Percentiles rank a stretch among this genome's conserved stretches.
These are phyloP conservation scores for Erodium trifolium DNA, from an alignment of 441 rosid genomes.

Conservation along the genomic window DNA sequence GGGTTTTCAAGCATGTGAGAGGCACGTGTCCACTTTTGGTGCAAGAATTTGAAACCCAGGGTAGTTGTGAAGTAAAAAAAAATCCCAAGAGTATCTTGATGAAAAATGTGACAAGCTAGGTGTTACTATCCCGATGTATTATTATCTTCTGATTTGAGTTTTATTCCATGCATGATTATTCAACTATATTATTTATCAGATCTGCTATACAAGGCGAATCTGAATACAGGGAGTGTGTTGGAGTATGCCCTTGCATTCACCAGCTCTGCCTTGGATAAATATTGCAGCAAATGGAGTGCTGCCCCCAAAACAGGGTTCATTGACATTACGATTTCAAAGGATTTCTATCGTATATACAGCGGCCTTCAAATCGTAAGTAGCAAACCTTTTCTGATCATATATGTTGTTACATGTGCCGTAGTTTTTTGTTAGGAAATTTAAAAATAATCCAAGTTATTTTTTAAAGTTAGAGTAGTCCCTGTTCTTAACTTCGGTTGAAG, in stretches of 20 bases:
- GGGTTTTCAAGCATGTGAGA: too few species aligned
- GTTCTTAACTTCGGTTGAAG: too few species aligned
- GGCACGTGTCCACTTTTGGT: too few species aligned
- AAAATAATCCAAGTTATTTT: too few species aligned
- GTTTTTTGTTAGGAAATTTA: neutral
- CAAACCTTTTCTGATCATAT: conserved; percentile 1
- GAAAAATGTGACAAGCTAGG: too few species aligned
- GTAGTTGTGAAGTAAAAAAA: too few species aligned
- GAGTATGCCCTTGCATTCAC: conserved; percentile 99
- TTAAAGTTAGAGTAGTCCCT: too few species aligned
- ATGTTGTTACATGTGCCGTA: neutral
- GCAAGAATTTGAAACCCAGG: too few species aligned
- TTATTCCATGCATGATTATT: conserved; percentile 17
- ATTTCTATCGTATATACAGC: conserved; percentile 86
- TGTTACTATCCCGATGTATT: too few species aligned
- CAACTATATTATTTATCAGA: conserved; percentile 38
- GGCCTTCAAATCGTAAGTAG: conserved; percentile 92
- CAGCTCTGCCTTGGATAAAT: conserved; percentile 90
- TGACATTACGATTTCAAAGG: conserved; percentile 93
- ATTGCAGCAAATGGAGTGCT: conserved; percentile 90
- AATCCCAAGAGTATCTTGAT: too few species aligned
- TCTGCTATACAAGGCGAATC: conserved; percentile 90
- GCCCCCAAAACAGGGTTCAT: conserved; percentile 94
- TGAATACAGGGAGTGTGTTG: conserved; percentile 86
- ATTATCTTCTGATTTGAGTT: neutral